phyloP scores from a whole-genome alignment of 2,329 filamentous ascomycete species.

The Ramichloridium luteum region DNA sequence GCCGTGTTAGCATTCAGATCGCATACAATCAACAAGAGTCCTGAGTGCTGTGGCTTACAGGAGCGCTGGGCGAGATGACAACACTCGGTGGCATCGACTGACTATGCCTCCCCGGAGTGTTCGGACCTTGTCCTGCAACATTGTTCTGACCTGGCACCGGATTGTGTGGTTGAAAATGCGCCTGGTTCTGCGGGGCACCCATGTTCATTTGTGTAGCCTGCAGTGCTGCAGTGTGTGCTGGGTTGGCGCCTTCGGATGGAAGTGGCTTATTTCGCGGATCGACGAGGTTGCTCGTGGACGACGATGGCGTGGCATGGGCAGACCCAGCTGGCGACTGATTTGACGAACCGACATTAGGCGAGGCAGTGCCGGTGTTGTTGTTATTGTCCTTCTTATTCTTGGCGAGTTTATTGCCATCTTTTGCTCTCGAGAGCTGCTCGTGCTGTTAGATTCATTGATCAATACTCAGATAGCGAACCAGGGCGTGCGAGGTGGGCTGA shows the following conservation, averaged over 20 bases:
- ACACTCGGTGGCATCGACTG: constrained; percentile 53
- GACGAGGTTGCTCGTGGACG: constrained; percentile 75
- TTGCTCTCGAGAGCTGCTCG: constrained; percentile 77
- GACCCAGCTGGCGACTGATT: constrained; percentile 48
- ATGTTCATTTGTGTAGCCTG: constrained; percentile 11
- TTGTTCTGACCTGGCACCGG: constrained; percentile 4
- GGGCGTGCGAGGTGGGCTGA: constrained; percentile 16
- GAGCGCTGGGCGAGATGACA: constrained; percentile 86
- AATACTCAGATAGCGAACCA: constrained; percentile 9
- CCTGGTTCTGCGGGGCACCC: constrained; percentile 8
- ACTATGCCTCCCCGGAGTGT: constrained; percentile 20
- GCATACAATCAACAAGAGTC: too few relatives aligned
- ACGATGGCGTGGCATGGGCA: constrained; percentile 64
- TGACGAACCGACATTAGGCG: constrained; percentile 45
- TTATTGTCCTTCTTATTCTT: constrained; percentile 45
- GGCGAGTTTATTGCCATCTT: constrained; percentile 54
- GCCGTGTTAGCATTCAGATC: constrained; percentile 7
- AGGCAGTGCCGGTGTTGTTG: constrained; percentile 56
- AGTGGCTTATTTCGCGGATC: constrained; percentile 75
- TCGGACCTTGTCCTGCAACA: constrained; percentile 9
- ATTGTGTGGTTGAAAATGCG: constrained; percentile 15
- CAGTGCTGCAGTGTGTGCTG: constrained; percentile 23
- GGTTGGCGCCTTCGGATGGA: constrained; percentile 30
- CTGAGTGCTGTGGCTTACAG: constrained; percentile 63
- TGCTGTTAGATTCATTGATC: constrained; percentile 36